Base-by-base conservation (phyloP, 1,139 yeast species). In the Meyerozyma smithsonii region DNA sequence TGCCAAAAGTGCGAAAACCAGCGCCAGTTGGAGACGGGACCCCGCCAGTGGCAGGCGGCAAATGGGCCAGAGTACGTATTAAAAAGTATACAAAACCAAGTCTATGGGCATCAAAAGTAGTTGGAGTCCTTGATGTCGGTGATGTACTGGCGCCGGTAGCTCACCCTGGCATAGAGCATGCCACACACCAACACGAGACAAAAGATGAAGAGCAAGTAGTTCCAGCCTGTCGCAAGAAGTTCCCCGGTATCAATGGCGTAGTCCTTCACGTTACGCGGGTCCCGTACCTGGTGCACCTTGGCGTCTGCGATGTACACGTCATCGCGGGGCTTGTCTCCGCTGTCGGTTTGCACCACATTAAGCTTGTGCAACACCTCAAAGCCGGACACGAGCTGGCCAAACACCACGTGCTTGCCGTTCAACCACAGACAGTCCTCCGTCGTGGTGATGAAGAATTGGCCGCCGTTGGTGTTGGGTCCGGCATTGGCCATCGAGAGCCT, bases 401-500 rank as follows among this genome's bases (percentile, higher is more conserved):
- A 77, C 0, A 79, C 73, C 11, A 81, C 80, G 47, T 77, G 78
- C 37, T 65, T 62, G 2, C 81, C 81, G 53, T 79, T 79, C 42
- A 81, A 59, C 32, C 54, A 52, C 10, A 39, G 25, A 19, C 38
- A 23, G 14, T 50, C 43, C 4, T 59, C 56, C 4, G 38, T 49
- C 15, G 63, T 61, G 39, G 68, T 58, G 36, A 70, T 67, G 54
- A 69, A 70, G 36, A 64, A 64, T 45, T 66, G 73, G 7, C 61
- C 66, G 1, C 72, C 71, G 45, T 69, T 70, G 39, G 73, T 66
- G 45, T 68, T 56, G 6, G 64, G 60, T 0, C 74, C 74, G 2
- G 62, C 51, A 49, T 67, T 69, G 36, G 74, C 74, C 74, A 69
- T 69, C 15, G 70, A 60, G 21, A 70, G 42, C 33, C 75, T 51